Percentiles rank a stretch among this genome's conserved stretches.
Conservation (phyloP, 352 stramenopile genomes). For the Aphanomyces cochlioides region DNA sequence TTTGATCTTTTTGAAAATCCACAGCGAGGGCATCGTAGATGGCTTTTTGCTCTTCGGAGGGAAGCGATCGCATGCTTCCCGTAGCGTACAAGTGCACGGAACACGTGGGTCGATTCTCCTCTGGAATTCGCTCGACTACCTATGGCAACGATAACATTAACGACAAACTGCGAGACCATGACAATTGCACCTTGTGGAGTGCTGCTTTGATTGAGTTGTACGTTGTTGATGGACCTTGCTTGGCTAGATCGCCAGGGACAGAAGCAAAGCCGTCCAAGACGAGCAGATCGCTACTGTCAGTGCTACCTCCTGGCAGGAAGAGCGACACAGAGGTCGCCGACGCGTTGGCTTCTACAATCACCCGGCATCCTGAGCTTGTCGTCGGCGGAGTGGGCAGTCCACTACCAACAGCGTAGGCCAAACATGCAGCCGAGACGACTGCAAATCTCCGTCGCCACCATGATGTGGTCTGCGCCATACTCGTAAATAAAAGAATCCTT, state of each 20-base stretch:
- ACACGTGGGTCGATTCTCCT: neutral
- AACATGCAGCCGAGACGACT: neutral
- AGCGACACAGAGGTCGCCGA: neutral
- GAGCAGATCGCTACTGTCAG: neutral
- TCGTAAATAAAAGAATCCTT: too few species aligned
- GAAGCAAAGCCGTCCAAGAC: neutral
- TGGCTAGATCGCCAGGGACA: neutral
- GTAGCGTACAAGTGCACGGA: slow-evolving; percentile 22
- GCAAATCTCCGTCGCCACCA: too few species aligned
- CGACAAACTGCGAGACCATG: neutral
- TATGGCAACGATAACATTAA: too few species aligned
- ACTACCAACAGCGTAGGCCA: neutral
- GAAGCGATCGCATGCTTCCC: slow-evolving; percentile 9
- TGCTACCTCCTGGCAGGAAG: neutral
- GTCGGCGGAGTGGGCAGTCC: neutral
- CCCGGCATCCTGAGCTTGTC: slow-evolving; percentile 17
- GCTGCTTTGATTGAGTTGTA: slow-evolving; percentile 12
- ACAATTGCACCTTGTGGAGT: slow-evolving; percentile 18
- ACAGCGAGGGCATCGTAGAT: slow-evolving; percentile 25
- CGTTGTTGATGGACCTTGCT: neutral
- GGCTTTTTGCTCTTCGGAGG: neutral
- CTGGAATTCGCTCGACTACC: too few species aligned
- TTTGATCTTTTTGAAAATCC: neutral
- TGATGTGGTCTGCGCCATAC: too few species aligned
- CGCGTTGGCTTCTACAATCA: slow-evolving; percentile 24